Conservation (phyloP, 2,329 filamentous ascomycete genomes). For the Sphaerulina vaccinii region DNA sequence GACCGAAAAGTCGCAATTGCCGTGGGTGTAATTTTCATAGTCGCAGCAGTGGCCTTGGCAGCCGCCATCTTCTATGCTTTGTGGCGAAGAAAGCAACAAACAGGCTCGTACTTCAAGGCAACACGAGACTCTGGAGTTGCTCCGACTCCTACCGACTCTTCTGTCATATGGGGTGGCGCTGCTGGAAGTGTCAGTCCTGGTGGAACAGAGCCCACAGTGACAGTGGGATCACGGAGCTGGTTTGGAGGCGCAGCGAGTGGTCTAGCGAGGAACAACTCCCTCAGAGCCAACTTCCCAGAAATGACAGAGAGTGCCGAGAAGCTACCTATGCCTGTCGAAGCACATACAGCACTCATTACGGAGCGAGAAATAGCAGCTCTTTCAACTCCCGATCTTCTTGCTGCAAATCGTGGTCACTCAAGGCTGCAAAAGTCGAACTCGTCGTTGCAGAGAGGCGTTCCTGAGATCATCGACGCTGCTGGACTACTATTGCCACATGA, state of each 20-base stretch:
- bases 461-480: background rate
- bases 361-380: background rate
- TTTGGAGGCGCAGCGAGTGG: slow-evolving; percentile 1
- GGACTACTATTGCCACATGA: background rate
- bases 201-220: slow-evolving; percentile 2
- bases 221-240: slow-evolving; percentile 7
- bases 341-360: background rate
- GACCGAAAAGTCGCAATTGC: slow-evolving; percentile 14
- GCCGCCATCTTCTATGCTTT: slow-evolving; percentile 1
- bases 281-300: slow-evolving; percentile 6
- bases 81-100: slow-evolving; percentile 12
- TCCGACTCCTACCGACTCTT: background rate
- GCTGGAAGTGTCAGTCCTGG: slow-evolving; percentile 6
- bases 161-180: background rate
- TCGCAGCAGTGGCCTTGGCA: slow-evolving; percentile 1
- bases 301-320: slow-evolving; percentile 12
- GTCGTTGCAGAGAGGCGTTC: slow-evolving; percentile 1
- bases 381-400: background rate
- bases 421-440: slow-evolving; percentile 15
- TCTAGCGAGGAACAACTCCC: background rate
- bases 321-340: slow-evolving; percentile 2
- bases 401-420: background rate
- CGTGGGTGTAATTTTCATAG: slow-evolving; percentile 10
- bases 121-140: slow-evolving; percentile 13
- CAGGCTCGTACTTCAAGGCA: slow-evolving; percentile 14